A percentile compares a stretch with the other conserved stretches of the same genome.
phyloP scores from a whole-genome alignment of 257 asterid genomes.

The Primulina tabacum region DNA sequence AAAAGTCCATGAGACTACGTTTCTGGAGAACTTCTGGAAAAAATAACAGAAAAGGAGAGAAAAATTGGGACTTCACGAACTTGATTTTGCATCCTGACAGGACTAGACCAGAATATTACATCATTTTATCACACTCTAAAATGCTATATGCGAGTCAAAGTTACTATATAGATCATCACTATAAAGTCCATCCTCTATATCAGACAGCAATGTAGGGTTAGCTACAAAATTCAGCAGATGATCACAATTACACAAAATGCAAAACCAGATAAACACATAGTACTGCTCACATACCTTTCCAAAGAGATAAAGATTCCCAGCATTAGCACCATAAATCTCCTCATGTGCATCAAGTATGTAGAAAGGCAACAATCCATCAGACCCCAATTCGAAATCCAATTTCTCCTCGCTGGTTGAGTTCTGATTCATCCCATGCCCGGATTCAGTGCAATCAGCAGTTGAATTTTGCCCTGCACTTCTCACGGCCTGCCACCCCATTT shows the following conservation, averaged over 20 bases:
- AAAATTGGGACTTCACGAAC: neutral
- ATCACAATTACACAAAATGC: slow-evolving; percentile 17
- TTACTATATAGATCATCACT: slow-evolving; percentile 11
- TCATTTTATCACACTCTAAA: neutral
- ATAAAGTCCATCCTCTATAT: neutral
- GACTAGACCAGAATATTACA: neutral
- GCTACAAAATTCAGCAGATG: slow-evolving; percentile 13
- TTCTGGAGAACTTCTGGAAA: neutral
- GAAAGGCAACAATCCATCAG: slow-evolving; percentile 80
- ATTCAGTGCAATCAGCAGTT: slow-evolving; percentile 30
- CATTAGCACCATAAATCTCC: slow-evolving; percentile 70
- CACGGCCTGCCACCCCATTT: slow-evolving; percentile 72
- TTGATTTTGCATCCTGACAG: slow-evolving; percentile 5
- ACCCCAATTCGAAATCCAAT: slow-evolving; percentile 59
- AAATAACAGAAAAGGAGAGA: slow-evolving; percentile 3
- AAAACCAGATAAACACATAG: neutral
- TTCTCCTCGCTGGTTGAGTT: slow-evolving; percentile 47
- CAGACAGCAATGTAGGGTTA: slow-evolving; percentile 2
- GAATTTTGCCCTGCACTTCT: slow-evolving; percentile 47
- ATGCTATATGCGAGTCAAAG: slow-evolving; percentile 1
- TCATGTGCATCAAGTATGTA: slow-evolving; percentile 89
- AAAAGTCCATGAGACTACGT: slow-evolving; percentile 6
- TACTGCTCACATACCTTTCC: slow-evolving; percentile 63
- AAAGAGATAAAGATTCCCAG: slow-evolving; percentile 77
- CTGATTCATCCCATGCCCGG: slow-evolving; percentile 32